Evolutionary conservation across 1,139 yeast species (phyloP).

Genomic region (Pneumocystis jirovecii): DNA sequence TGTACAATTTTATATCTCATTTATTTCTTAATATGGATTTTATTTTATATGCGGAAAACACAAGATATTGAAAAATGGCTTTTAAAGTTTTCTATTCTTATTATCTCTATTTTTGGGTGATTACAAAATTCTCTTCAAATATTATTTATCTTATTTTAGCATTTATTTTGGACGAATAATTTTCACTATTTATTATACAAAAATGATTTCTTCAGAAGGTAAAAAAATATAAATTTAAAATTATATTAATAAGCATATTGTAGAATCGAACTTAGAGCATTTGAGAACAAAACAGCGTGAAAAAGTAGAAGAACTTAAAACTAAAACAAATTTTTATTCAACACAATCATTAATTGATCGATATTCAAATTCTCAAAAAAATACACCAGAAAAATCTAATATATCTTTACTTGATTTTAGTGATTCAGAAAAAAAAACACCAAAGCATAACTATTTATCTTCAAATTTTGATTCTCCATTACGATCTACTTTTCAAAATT

Average conservation of each 20-base stretch:
- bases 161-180: constrained; percentile 1
- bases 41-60: not conserved
- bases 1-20: not conserved
- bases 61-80: not conserved
- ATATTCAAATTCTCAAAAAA: constrained; percentile 19
- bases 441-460: not conserved
- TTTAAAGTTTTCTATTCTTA: not conserved
- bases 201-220: not conserved
- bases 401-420: not conserved
- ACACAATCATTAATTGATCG: constrained; percentile 58
- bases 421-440: not conserved
- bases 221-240: not conserved
- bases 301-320: constrained; percentile 61
- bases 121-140: not conserved
- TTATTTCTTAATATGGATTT: constrained; percentile 1
- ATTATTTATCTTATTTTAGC: not conserved
- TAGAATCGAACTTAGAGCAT: constrained; percentile 20
- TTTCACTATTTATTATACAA: not conserved
- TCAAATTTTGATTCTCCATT: not conserved
- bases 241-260: not conserved
- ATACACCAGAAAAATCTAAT: not conserved
- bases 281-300: constrained; percentile 40
- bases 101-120: not conserved
- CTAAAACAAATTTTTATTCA: constrained; percentile 61
- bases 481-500: not conserved